phyloP scores from a whole-genome alignment of 345 rosid genomes.

The Eucalyptus pauciflora region DNA sequence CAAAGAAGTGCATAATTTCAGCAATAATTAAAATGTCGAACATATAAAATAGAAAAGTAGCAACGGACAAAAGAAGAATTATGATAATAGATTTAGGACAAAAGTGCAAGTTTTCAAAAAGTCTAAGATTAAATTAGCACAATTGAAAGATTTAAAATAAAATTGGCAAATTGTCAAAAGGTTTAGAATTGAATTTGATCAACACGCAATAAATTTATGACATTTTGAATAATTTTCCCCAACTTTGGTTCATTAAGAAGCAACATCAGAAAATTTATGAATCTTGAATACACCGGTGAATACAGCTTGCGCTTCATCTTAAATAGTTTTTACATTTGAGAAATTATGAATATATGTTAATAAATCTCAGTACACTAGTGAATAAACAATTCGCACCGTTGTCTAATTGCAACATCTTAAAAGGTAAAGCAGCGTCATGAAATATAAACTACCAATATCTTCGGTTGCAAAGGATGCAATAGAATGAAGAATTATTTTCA shows the following conservation, averaged over 20 bases:
- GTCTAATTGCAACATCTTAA: background rate
- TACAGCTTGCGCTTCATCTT: background rate
- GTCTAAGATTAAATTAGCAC: too few species aligned
- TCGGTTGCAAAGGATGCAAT: background rate
- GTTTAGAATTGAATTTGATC: too few species aligned
- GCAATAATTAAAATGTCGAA: background rate
- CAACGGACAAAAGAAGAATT: too few species aligned
- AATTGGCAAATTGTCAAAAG: fast-evolving
- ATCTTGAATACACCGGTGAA: background rate
- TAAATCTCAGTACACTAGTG: background rate
- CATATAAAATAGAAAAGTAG: background rate
- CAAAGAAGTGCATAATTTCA: background rate
- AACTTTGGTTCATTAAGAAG: background rate
- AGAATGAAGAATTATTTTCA: background rate
- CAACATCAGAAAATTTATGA: background rate
- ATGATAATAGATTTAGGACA: too few species aligned
- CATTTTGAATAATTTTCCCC: too few species aligned
- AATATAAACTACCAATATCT: background rate
- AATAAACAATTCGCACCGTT: background rate
- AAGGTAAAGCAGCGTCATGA: background rate
- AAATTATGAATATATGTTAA: background rate
- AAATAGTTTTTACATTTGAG: background rate
- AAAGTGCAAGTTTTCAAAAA: too few species aligned
- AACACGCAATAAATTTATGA: fast-evolving
- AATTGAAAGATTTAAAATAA: too few species aligned